Evolutionary conservation across 768 basidiomycete species (phyloP).

Genomic region (Sarcodon aspratus): DNA sequence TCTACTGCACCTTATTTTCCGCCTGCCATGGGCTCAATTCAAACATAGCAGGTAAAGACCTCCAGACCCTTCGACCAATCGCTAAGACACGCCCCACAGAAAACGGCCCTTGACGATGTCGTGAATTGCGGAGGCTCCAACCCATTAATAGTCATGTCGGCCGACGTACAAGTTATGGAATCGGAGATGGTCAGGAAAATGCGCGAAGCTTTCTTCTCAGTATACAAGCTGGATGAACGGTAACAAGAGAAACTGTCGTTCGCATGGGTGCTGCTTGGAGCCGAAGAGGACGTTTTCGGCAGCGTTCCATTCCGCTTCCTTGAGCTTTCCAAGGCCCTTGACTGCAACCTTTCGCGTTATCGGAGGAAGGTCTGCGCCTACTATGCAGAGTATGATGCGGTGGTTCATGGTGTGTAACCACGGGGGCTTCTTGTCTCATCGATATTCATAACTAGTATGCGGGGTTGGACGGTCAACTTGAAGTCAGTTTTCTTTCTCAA

Average conservation of each 20-base stretch:
- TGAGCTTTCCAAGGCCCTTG: not conserved
- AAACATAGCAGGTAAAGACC: not conserved
- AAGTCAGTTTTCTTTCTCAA: constrained; percentile 15
- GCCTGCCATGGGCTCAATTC: not conserved
- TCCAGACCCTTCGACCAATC: not conserved
- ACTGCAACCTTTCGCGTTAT: not conserved
- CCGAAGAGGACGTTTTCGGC: not conserved
- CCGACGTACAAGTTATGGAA: not conserved
- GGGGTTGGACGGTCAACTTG: constrained; percentile 43
- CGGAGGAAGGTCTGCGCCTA: not conserved
- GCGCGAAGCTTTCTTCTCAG: not conserved
- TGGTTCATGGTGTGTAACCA: constrained; percentile 36
- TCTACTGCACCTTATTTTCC: not conserved
- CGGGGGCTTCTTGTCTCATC: constrained; percentile 41
- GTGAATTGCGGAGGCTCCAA: not conserved
- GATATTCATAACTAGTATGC: constrained; percentile 57
- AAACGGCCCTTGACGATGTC: not conserved
- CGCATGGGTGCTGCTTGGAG: not conserved
- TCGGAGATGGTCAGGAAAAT: not conserved
- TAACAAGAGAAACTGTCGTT: not conserved
- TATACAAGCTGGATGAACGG: not conserved
- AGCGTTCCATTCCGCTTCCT: not conserved
- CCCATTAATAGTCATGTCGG: not conserved
- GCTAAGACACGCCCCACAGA: not conserved
- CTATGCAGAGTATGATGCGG: constrained; percentile 35